These are phyloP conservation scores for Musa acuminata DNA, from an alignment of 176 grass and related monocot genomes.

Conservation along the genomic window DNA sequence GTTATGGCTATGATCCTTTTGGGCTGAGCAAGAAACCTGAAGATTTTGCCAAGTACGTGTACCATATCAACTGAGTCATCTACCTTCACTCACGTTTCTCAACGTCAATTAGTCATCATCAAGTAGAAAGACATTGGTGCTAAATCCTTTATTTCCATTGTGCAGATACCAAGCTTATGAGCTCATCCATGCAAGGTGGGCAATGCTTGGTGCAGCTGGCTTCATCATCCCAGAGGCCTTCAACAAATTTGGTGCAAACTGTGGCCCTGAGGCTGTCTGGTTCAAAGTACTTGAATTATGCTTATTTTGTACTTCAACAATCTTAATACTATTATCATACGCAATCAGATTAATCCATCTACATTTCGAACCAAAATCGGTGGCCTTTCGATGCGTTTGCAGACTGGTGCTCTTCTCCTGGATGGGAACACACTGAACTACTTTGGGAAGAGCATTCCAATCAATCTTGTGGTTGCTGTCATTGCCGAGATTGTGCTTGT, in stretches of 20 bases:
- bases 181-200: conserved; percentile 92
- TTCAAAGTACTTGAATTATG: conserved; percentile 46
- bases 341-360: too few species aligned
- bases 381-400: background rate
- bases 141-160: background rate
- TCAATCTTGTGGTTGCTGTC: conserved; percentile 77
- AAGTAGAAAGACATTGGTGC: too few species aligned
- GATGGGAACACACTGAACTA: conserved; percentile 98
- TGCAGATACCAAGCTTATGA: conserved; percentile 84
- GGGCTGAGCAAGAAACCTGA: conserved; percentile 93
- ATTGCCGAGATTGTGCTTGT: conserved; percentile 71
- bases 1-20: conserved; percentile 91
- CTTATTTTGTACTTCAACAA: too few species aligned
- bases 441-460: conserved; percentile 95
- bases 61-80: background rate
- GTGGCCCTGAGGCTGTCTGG: conserved; percentile 91
- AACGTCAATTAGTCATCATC: too few species aligned
- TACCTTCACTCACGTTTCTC: too few species aligned
- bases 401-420: conserved; percentile 96
- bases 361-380: too few species aligned
- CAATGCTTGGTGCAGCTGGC: conserved; percentile 87
- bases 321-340: too few species aligned
- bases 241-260: conserved; percentile 92
- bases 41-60: conserved; percentile 63
- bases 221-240: conserved; percentile 84